Percentiles rank a stretch among this genome's conserved stretches.
phyloP scores from a whole-genome alignment of 306 rosid genomes.

The Cucumis cinereus region DNA sequence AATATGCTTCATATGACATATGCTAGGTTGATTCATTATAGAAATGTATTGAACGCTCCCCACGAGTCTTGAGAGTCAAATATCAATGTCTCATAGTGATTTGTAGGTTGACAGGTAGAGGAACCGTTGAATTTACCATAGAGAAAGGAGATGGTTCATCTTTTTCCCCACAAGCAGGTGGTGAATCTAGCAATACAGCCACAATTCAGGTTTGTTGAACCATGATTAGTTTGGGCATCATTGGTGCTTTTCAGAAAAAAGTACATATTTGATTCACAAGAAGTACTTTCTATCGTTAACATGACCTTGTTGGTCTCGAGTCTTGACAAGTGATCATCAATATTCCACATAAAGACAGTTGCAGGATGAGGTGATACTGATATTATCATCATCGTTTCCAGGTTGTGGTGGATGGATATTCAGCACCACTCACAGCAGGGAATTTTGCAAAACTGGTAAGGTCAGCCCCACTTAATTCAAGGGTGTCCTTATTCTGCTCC shows the following conservation, averaged over 20 bases:
- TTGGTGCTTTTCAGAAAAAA: background rate
- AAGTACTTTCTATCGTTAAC: background rate
- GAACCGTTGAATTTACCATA: conserved; percentile 65
- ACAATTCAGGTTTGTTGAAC: conserved; percentile 47
- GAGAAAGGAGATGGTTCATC: conserved; percentile 76
- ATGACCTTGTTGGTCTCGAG: background rate
- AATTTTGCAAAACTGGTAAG: conserved; percentile 97
- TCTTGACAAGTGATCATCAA: background rate
- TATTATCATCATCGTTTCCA: conserved; percentile 18
- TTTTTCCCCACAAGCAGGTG: conserved; percentile 69
- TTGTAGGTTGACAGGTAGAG: conserved; percentile 80
- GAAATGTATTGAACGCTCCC: background rate
- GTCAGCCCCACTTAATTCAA: conserved; percentile 34
- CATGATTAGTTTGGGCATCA: background rate
- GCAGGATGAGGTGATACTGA: background rate
- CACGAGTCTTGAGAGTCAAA: conserved; percentile 1
- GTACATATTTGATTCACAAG: background rate
- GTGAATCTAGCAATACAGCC: conserved; percentile 63
- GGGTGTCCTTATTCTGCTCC: background rate
- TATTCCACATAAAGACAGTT: background rate
- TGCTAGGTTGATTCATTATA: background rate
- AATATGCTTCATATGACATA: background rate
- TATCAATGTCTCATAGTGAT: conserved; percentile 17
- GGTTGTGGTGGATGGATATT: conserved; percentile 83
- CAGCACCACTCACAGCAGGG: conserved; percentile 88